phyloP scores from a whole-genome alignment of 441 rosid genomes.

The Pelargonium exstipulatum region DNA sequence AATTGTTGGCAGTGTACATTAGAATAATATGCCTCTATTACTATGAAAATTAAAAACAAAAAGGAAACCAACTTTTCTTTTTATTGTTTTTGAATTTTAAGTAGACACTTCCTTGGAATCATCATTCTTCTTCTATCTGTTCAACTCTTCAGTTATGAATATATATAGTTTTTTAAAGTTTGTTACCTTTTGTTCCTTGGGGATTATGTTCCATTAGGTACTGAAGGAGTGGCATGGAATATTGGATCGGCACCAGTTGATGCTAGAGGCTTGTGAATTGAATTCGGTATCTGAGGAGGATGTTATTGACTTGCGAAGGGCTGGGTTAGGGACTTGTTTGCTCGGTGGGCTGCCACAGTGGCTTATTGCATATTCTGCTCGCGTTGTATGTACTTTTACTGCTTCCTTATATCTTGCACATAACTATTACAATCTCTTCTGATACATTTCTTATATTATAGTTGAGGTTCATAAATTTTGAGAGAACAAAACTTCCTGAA shows the following conservation, averaged over 20 bases:
- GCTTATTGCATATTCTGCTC: conserved; percentile 94
- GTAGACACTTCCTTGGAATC: neutral
- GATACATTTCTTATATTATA: conserved; percentile 21
- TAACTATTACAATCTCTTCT: conserved; percentile 8
- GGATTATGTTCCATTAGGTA: conserved; percentile 44
- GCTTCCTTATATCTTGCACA: conserved; percentile 4
- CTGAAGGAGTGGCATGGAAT: conserved; percentile 89
- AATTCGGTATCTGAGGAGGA: conserved; percentile 91
- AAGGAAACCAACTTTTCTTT: neutral
- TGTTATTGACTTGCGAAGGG: conserved; percentile 93
- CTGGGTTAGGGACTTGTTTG: conserved; percentile 96
- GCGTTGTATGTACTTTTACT: conserved; percentile 54
- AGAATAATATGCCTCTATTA: neutral
- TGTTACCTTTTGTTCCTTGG: conserved; percentile 9
- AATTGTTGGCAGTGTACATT: neutral
- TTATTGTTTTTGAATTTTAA: neutral
- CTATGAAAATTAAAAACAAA: neutral
- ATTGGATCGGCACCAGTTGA: conserved; percentile 73
- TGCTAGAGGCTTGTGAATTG: conserved; percentile 85
- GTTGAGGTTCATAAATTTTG: conserved; percentile 95
- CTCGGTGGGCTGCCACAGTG: conserved; percentile 97
- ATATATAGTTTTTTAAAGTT: conserved; percentile 10
- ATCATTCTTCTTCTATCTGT: too few species aligned
- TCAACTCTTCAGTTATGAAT: conserved; percentile 9
- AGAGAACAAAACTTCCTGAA: conserved; percentile 94